Evolutionary conservation across 352 stramenopile species (phyloP).

Genomic region (Globisporangium paddicum): DNA sequence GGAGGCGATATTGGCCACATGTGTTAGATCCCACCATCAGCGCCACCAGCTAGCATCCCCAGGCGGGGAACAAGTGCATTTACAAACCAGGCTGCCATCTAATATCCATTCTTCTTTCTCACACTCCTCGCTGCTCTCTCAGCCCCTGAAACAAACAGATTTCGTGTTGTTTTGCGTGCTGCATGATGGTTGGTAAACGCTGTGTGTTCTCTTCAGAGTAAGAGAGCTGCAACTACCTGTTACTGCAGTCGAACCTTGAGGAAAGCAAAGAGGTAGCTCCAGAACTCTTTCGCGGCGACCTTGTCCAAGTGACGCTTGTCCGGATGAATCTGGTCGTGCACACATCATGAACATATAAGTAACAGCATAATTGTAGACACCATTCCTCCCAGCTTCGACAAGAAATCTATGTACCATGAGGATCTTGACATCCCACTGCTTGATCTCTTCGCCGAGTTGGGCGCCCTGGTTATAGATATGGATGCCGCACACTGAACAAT

Average conservation of each 20-base stretch:
- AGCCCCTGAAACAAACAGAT: neutral
- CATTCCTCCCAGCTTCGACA: no score
- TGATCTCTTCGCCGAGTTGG: constrained; percentile 75
- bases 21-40: neutral
- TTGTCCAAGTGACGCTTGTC: constrained; percentile 91
- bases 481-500: constrained; percentile 61
- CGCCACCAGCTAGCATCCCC: neutral
- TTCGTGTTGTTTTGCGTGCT: neutral
- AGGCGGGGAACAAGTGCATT: neutral
- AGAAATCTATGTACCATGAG: constrained; percentile 55
- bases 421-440: constrained; percentile 89
- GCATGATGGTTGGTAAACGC: no score
- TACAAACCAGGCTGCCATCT: neutral
- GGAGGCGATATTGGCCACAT: neutral
- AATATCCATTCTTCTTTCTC: constrained; percentile 5
- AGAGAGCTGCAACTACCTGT: constrained; percentile 3
- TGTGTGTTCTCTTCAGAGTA: neutral
- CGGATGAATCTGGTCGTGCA: constrained; percentile 87
- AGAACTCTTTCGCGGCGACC: constrained; percentile 87
- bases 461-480: constrained; percentile 85
- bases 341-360: neutral
- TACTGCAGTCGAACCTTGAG: constrained; percentile 81
- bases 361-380: no score
- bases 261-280: constrained; percentile 87
- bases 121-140: neutral